These are phyloP conservation scores for Xerocomellus chrysenteron DNA, from an alignment of 768 basidiomycete species.

Conservation along the genomic window DNA sequence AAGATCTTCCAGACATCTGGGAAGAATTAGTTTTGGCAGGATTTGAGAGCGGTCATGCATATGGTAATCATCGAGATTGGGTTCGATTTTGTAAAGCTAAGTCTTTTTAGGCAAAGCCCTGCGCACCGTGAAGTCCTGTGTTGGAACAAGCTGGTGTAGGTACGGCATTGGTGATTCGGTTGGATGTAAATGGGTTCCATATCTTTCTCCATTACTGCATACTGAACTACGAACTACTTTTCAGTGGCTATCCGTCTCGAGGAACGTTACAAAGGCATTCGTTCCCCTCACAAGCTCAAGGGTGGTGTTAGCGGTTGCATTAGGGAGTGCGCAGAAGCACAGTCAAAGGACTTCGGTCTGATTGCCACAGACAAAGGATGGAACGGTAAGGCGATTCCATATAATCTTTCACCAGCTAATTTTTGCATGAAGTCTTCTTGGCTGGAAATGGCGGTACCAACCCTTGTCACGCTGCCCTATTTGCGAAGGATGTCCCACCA, in stretches of 20 bases:
- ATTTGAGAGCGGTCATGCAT: conserved; percentile 76
- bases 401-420: neutral
- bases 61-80: conserved; percentile 44
- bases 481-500: conserved; percentile 67
- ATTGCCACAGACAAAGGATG: conserved; percentile 82
- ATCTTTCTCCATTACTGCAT: neutral
- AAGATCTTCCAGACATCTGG: conserved; percentile 69
- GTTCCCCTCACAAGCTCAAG: conserved; percentile 73
- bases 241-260: conserved; percentile 68
- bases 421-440: conserved; percentile 37
- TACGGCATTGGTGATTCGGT: conserved; percentile 77
- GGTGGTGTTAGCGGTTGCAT: conserved; percentile 76
- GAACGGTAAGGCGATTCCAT: conserved; percentile 44
- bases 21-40: conserved; percentile 61
- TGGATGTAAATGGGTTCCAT: conserved; percentile 34
- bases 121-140: conserved; percentile 76
- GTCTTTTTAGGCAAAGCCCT: conserved; percentile 41
- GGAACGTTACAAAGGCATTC: conserved; percentile 68
- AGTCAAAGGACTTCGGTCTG: conserved; percentile 71
- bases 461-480: conserved; percentile 60
- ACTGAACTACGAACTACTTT: neutral
- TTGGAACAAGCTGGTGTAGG: conserved; percentile 70
- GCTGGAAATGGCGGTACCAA: conserved; percentile 70
- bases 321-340: conserved; percentile 77
- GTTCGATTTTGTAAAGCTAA: neutral